Conservation (phyloP, 768 basidiomycete species). For the Serendipita sp. region DNA sequence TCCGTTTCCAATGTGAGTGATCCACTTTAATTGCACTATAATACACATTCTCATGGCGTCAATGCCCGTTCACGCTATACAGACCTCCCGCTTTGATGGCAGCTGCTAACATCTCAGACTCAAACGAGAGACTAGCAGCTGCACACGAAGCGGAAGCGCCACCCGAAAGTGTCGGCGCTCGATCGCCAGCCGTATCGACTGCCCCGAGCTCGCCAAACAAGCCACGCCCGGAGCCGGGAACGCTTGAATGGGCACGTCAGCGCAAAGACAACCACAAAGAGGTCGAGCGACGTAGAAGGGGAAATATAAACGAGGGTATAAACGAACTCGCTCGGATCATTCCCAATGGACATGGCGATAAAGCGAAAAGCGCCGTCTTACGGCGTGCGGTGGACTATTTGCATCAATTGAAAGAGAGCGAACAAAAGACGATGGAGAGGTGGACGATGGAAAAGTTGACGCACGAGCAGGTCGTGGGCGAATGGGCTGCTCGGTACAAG, state of each 20-base stretch:
- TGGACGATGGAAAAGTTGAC: constrained; percentile 87
- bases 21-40: not conserved
- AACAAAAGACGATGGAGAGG: constrained; percentile 79
- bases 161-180: not conserved
- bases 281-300: constrained; percentile 85
- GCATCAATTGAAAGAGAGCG: constrained; percentile 77
- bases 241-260: constrained; percentile 64
- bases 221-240: constrained; percentile 21
- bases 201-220: not conserved
- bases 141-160: constrained; percentile 1
- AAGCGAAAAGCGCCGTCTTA: constrained; percentile 81
- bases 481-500: constrained; percentile 72
- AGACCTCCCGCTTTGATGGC: not conserved
- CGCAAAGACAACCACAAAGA: constrained; percentile 90
- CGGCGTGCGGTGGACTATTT: constrained; percentile 82
- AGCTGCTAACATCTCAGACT: not conserved
- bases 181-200: not conserved
- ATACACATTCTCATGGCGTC: not conserved
- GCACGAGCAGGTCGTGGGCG: constrained; percentile 73
- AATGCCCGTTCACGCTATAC: not conserved
- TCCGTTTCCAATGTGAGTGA: not conserved
- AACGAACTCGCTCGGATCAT: constrained; percentile 79
- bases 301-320: constrained; percentile 94
- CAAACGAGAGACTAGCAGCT: not conserved
- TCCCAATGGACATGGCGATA: constrained; percentile 73